These are phyloP conservation scores for Stephanodiscus triporus DNA, from an alignment of 108 stramenopile genomes.

Conservation along the genomic window DNA sequence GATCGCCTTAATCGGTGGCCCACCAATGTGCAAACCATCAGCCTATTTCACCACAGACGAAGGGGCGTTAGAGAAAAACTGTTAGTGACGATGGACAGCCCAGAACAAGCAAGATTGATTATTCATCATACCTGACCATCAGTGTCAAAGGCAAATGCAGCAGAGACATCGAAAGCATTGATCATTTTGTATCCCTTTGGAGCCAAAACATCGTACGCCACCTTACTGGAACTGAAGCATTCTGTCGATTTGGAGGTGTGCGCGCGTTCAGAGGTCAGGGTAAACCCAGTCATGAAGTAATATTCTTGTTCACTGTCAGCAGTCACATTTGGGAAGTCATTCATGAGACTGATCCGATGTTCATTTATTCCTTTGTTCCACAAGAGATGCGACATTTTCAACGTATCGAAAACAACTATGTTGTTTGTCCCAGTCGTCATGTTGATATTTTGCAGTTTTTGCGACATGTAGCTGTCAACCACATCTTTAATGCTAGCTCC, in stretches of 20 bases:
- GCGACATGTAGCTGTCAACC: neutral
- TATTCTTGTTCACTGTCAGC: slow-evolving; percentile 15
- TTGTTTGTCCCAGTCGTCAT: neutral
- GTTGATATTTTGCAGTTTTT: slow-evolving; percentile 24
- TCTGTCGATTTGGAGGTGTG: slow-evolving; percentile 25
- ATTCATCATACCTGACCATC: slow-evolving; percentile 2
- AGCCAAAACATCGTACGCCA: slow-evolving; percentile 18
- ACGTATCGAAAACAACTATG: slow-evolving; percentile 9
- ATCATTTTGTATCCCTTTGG: slow-evolving; percentile 55
- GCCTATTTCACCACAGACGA: neutral
- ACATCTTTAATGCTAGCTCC: slow-evolving; percentile 26
- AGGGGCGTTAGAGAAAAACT: neutral
- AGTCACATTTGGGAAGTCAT: slow-evolving; percentile 2
- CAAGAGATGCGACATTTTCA: slow-evolving; percentile 39
- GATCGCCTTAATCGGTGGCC: slow-evolving; percentile 44
- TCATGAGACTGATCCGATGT: slow-evolving; percentile 1
- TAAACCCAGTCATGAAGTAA: slow-evolving; percentile 35
- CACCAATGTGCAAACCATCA: slow-evolving; percentile 49
- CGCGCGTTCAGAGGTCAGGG: slow-evolving; percentile 31
- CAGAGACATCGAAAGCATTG: slow-evolving; percentile 49
- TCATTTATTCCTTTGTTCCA: slow-evolving; percentile 18
- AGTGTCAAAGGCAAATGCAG: slow-evolving; percentile 50
- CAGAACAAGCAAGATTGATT: neutral
- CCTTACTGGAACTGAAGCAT: slow-evolving; percentile 18
- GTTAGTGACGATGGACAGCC: neutral